Conservation (phyloP, 148 eudicot species). For the Cornus controversa region DNA sequence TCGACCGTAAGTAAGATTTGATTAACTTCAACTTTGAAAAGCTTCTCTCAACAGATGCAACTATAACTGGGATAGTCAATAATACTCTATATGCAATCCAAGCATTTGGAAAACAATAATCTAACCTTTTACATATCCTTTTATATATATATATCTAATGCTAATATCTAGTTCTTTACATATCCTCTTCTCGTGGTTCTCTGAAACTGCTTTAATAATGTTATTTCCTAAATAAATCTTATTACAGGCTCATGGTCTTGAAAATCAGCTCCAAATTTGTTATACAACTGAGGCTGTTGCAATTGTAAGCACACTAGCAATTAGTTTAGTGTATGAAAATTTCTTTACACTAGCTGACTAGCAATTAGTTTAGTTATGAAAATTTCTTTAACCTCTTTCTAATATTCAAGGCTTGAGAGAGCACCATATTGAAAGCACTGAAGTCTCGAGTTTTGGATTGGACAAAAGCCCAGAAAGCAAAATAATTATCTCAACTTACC, state of each 20-base stretch:
- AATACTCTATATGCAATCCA: no score
- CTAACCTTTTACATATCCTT: no score
- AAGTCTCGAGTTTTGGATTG: conserved; percentile 44
- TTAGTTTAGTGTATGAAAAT: neutral
- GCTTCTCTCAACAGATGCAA: no score
- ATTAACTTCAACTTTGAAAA: no score
- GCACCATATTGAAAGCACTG: conserved; percentile 55
- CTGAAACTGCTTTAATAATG: neutral
- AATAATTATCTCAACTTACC: conserved; percentile 37
- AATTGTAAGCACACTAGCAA: conserved; percentile 46
- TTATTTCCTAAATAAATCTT: conserved; percentile 3
- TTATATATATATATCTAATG: neutral
- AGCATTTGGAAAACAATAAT: no score
- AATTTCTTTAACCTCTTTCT: neutral
- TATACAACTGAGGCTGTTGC: conserved; percentile 92
- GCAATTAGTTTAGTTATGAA: no score
- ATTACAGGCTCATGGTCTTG: conserved; percentile 84
- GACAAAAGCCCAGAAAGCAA: conserved; percentile 39
- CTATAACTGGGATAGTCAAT: no score
- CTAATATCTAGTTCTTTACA: neutral
- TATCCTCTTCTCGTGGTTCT: conserved; percentile 3
- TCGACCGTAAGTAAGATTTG: no score
- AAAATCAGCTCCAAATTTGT: conserved; percentile 93
- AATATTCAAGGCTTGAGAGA: no score
- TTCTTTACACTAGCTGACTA: no score